Base-by-base conservation (phyloP, 352 stramenopile species). In the Phytopythium boreale region DNA sequence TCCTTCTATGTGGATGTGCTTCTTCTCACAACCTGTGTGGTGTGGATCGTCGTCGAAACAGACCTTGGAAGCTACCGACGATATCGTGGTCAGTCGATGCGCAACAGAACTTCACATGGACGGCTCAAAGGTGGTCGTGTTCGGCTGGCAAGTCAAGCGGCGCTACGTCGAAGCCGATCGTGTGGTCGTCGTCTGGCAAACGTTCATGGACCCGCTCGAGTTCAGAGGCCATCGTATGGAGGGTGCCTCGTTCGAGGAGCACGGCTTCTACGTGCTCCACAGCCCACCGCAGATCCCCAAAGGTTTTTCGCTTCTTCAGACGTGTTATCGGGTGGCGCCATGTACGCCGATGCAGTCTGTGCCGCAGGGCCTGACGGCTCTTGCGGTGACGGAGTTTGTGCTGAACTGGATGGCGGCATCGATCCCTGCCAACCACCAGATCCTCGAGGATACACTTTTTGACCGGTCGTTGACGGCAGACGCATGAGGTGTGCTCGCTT, bases 121-220 rank as follows among this genome's bases (percentile, higher is more conserved):
- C 19, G 34, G 34, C 31, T 29, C 31, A 19, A 59, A 59, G 31
- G 31, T 46, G 34, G 53, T 47, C 7, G 53, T 77, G 59, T 64
- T 66, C 0, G 63, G 78, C 44, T 66, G 77, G 61, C 70, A 80
- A 57, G 71, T 87, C 37, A 49, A 80, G 34, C 66, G 76, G 12
- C 69, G 72, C 1, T 86, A 84, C 62, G 60, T 76, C 24, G 76
- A 87, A 41, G 47, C 71, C 31, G 63, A 72, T 27, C 77, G 80
- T 24, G 71, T 76, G 2, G 70, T 87, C 31, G 76, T 87, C 53
- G 71, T 82, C 17, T 89, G 77, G 77, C 68, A 68, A 20, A 65
- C 75, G n/a, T 60, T 72, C 49, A 69, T 79, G 60, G 67, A 86
- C 19, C 65, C 80, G 6, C 66, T 77, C 50, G 76, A 85, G 41